Evolutionary conservation across 1,139 yeast species (phyloP).

Genomic region (Saccharomyces hybrid): DNA sequence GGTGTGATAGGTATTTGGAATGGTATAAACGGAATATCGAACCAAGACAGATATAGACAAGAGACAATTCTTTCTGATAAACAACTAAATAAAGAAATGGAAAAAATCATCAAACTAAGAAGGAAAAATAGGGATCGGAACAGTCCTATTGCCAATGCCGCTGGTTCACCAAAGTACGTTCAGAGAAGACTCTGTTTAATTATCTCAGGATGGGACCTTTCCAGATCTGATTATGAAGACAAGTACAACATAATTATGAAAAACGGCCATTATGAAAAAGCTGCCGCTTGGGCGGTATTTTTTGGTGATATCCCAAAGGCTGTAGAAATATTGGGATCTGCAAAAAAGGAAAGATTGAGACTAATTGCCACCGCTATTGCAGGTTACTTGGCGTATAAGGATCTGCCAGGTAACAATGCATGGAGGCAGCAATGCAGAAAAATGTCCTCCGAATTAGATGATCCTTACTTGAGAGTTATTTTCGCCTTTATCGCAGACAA

Average conservation of each 20-base stretch:
- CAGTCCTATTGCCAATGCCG: conserved; percentile 13
- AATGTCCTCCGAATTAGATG: conserved; percentile 78
- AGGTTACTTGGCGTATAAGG: conserved; percentile 75
- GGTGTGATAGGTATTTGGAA: conserved; percentile 91
- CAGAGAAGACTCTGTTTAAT: conserved; percentile 75
- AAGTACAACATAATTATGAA: conserved; percentile 52
- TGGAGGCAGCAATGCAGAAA: conserved; percentile 93
- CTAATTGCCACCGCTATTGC: conserved; percentile 93
- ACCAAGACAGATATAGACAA: conserved; percentile 43
- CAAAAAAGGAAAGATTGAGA: conserved; percentile 43
- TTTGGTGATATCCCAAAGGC: conserved; percentile 84
- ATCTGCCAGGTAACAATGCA: conserved; percentile 55
- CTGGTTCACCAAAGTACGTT: conserved; percentile 39
- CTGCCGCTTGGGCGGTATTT: conserved; percentile 97
- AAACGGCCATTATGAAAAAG: conserved; percentile 67
- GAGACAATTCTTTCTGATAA: conserved; percentile 37
- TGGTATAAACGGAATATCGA: conserved; percentile 57
- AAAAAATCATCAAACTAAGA: conserved; percentile 31
- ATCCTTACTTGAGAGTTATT: conserved; percentile 84
- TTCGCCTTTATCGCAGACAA: conserved; percentile 92
- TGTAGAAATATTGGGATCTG: conserved; percentile 54
- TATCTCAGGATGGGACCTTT: conserved; percentile 89
- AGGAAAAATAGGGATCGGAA: conserved; percentile 21
- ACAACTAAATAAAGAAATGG: conserved; percentile 41
- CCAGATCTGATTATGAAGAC: conserved; percentile 66